phyloP scores from a whole-genome alignment of 73 alveolate species.

The Diophrys sp. region DNA sequence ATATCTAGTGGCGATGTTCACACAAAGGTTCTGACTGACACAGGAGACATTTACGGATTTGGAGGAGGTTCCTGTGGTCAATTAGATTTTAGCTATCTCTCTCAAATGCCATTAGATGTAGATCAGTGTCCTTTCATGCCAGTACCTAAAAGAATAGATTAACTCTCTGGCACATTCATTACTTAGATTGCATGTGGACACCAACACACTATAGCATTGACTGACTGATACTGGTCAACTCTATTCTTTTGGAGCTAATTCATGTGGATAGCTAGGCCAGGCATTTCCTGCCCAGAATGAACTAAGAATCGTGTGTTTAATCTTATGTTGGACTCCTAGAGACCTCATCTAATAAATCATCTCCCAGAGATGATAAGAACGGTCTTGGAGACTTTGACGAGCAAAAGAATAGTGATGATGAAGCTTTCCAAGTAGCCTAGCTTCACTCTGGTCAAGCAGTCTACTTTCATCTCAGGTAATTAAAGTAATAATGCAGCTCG shows the following conservation, averaged over 20 bases:
- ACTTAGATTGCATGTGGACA: conserved; percentile 86
- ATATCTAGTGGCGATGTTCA: conserved; percentile 90
- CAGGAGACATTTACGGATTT: conserved; percentile 68
- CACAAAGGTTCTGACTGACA: conserved; percentile 64
- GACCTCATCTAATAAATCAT: neutral
- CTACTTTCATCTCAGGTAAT: too few species aligned
- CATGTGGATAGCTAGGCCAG: conserved; percentile 79
- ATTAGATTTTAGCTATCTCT: conserved; percentile 57
- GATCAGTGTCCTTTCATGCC: conserved; percentile 87
- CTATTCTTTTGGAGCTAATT: conserved; percentile 85
- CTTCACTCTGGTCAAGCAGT: neutral
- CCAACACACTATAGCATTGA: conserved; percentile 84
- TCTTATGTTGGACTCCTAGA: neutral
- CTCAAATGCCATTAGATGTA: conserved; percentile 75
- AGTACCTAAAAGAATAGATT: conserved; percentile 74
- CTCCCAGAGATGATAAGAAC: neutral
- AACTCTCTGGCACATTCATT: conserved; percentile 49
- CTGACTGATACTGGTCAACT: conserved; percentile 67
- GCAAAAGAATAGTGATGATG: neutral
- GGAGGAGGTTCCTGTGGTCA: conserved; percentile 73
- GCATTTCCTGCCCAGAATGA: too few species aligned
- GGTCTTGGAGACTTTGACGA: neutral
- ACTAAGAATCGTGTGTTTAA: too few species aligned
- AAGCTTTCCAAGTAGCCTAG: neutral
- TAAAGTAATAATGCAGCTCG: too few species aligned